These are phyloP conservation scores for Citrullus mucosospermus DNA, from an alignment of 306 rosid genomes.

Conservation along the genomic window DNA sequence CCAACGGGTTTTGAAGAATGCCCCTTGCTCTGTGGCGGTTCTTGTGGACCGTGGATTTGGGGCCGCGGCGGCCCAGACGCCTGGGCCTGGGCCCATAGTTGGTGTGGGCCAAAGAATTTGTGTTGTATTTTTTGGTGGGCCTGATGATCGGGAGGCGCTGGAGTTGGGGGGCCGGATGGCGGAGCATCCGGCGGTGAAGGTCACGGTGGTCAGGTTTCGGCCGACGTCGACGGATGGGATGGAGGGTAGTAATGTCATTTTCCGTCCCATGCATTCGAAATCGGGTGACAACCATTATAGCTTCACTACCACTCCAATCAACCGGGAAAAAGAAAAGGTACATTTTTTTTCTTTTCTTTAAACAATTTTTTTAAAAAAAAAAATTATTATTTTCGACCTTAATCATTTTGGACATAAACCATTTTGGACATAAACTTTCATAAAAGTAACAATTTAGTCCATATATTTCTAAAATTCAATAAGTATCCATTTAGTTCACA, in stretches of 20 bases:
- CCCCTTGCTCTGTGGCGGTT: conserved; percentile 67
- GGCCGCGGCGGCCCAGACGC: background rate
- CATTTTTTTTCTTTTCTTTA: background rate
- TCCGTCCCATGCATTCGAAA: conserved; percentile 18
- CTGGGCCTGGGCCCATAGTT: background rate
- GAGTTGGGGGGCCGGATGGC: conserved; percentile 51
- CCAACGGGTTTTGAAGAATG: conserved; percentile 48
- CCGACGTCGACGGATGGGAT: conserved; percentile 5
- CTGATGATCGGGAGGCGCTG: conserved; percentile 66
- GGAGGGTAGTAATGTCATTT: conserved; percentile 6
- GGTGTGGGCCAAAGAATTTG: conserved; percentile 22
- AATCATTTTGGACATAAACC: no score
- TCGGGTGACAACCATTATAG: conserved; percentile 27
- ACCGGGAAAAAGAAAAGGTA: conserved; percentile 49
- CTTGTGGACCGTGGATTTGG: conserved; percentile 69
- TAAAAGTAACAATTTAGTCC: no score
- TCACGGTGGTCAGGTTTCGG: conserved; percentile 32
- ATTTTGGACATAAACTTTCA: no score
- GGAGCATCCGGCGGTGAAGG: conserved; percentile 46
- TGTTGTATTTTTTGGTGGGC: conserved; percentile 72
- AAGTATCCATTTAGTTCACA: no score
- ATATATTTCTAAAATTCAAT: no score
- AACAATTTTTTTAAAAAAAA: no score
- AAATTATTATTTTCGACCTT: no score
- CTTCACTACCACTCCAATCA: conserved; percentile 39